Base-by-base conservation (phyloP, 2,329 filamentous ascomycete genomes). In the Albifimbria verrucaria region DNA sequence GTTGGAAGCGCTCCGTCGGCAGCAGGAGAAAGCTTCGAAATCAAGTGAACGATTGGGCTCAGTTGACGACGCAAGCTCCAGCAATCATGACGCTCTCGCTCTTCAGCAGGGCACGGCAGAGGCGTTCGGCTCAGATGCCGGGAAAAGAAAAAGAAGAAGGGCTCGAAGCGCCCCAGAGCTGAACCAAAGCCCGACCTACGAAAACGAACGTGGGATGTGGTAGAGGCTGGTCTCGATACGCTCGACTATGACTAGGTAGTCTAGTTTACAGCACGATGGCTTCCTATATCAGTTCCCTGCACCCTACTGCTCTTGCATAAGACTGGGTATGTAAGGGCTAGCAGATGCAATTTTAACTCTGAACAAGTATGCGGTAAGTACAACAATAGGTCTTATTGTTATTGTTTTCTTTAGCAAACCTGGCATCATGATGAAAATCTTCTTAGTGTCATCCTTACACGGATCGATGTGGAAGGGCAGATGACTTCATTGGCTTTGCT, bases 401-500 rank as follows among this genome's bases (percentile, higher is more conserved):
- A 44, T 42, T 51, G 26, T 44, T 26, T 46, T 51, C 45, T 42
- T 49, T 24, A 17, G 48, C 58, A 55, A 54, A 57, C 56, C 17
- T 15, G 44, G 26, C 39, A 51, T 52, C 55, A 88, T 93, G 91
- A 95, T 93, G 91, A 94, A 85, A 92, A 78, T 71, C 72, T 74
- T 81, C 75, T 80, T 92, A 92, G 92, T 88, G 90, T 95, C 91
- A 95, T 96, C 91, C 91, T 95, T 95, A 95, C 90, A 79, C 91
- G 82, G 86, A 95, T 72, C 66, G 55, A 57, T 59, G 58, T 58
- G 61, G 57, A 57, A 58, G 63, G 57, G 57, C 60, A 56, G 72
- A 48, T 70, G 73, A 55, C 12, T n/a, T 62, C 61, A 69, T 61
- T 51, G 60, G 62, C 57, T 58, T 43, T 52, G 57, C 59, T 50